Evolutionary conservation across 768 basidiomycete species (phyloP), one percentile per base, ranked within the genome.

Genomic region (Filobasidium wieringae): DNA sequence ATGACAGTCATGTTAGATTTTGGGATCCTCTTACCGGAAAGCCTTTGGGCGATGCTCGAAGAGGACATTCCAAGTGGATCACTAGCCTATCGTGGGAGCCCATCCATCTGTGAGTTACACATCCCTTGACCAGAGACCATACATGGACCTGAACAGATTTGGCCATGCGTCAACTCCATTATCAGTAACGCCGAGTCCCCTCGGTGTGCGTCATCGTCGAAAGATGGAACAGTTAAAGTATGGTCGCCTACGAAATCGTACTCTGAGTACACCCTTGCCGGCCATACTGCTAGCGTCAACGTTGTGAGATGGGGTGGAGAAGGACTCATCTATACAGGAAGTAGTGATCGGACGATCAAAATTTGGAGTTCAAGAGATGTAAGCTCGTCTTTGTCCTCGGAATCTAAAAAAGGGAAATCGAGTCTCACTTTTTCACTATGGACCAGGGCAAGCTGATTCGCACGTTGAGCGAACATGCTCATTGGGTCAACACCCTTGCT

Each of bases 401-500:
- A 12, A 24, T 0, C n/a, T 24, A 49, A 5, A 19, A 29, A 15
- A 31, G 32, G 36, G 15, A 40, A 27, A 51, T 24, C 33, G 12
- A 3, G n/a, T 14, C 32, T 14, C 43, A 27, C n/a, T 47, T 24
- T 24, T 9, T 9, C 50, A 31, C 12, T 26, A 19, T 27, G 26
- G 45, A n/a, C 14, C 64, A 92, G 86, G 93, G 92, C 0, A 85
- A 82, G 72, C 81, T 83, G 27, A 77, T 96, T 34, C 80, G 92
- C 66, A 84, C 84, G 0, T 76, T 97, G 27, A 90, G 88, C 72
- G 91, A 96, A 61, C 93, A 99, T 66, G 95, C 91, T 0, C 95
- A 99, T 68, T 97, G 92, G 93, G 95, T 99, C 7, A 99, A 92
- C 19, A 97, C 92, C 0, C 81, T 99, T 41, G 84, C 95, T 3